A percentile compares a stretch with the other conserved stretches of the same genome.
phyloP scores from a whole-genome alignment of 305 asterid species.

The Lippia alba region DNA sequence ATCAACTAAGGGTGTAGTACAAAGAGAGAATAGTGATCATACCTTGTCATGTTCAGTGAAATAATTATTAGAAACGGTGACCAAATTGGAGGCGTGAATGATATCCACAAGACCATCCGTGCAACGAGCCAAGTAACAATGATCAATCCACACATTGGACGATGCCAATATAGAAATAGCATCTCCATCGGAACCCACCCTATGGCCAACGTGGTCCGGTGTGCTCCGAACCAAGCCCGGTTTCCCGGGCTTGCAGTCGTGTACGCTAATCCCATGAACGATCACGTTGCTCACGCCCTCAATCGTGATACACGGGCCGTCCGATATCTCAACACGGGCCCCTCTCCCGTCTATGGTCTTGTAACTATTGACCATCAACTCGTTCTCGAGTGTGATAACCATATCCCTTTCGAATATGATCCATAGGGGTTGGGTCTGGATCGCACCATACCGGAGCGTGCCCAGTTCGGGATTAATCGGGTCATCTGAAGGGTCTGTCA shows the following conservation, averaged over 20 bases:
- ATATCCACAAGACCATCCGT: constrained; percentile 64
- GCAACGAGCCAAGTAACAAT: constrained; percentile 59
- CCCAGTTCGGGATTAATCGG: constrained; percentile 54
- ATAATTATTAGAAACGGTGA: constrained; percentile 63
- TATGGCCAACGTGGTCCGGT: constrained; percentile 50
- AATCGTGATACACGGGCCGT: constrained; percentile 64
- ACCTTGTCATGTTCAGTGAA: constrained; percentile 72
- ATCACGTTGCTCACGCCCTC: constrained; percentile 57
- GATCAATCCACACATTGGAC: constrained; percentile 62
- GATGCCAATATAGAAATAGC: constrained; percentile 50
- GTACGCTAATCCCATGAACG: constrained; percentile 66
- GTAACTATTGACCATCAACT: constrained; percentile 56
- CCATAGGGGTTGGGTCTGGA: constrained; percentile 59
- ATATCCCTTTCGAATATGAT: constrained; percentile 55
- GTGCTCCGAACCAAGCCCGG: constrained; percentile 53
- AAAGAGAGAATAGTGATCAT: background rate
- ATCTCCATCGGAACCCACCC: constrained; percentile 66
- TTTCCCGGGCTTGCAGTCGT: constrained; percentile 63
- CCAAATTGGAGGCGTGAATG: constrained; percentile 53
- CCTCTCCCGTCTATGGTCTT: constrained; percentile 77
- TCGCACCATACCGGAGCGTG: constrained; percentile 59
- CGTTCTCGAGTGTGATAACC: constrained; percentile 52
- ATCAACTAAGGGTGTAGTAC: background rate
- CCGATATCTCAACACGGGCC: constrained; percentile 50
- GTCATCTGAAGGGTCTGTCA: constrained; percentile 59